A percentile compares a stretch with the other conserved stretches of the same genome.
Conservation (phyloP, 1,139 yeast genomes). For the Geotrichum cucujoidarum region DNA sequence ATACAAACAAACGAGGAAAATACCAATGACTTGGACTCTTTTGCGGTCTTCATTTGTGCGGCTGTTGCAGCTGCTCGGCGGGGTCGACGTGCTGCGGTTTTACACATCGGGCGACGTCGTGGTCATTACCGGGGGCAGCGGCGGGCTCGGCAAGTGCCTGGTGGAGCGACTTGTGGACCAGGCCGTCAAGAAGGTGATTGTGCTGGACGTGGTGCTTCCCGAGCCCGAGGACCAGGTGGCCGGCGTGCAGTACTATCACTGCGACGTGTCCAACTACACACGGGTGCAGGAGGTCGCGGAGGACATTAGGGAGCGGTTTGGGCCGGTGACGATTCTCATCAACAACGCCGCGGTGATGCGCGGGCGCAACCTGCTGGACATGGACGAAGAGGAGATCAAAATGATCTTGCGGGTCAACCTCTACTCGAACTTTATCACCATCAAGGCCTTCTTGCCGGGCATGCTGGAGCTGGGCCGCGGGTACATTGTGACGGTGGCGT, state of each 20-base stretch:
- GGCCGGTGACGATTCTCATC: conserved; percentile 59
- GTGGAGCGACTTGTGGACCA: conserved; percentile 6
- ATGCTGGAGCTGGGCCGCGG: conserved; percentile 66
- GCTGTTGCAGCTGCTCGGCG: not conserved
- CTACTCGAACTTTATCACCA: conserved; percentile 62
- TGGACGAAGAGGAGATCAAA: conserved; percentile 55
- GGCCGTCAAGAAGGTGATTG: conserved; percentile 44
- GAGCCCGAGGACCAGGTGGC: conserved; percentile 33
- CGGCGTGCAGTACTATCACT: conserved; percentile 51
- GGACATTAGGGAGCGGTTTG: conserved; percentile 37
- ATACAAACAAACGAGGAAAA: too few species aligned
- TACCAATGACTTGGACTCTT: not conserved
- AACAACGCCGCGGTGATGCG: conserved; percentile 75
- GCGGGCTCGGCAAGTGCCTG: conserved; percentile 16
- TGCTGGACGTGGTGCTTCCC: conserved; percentile 56
- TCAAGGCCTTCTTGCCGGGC: conserved; percentile 64
- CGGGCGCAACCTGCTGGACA: conserved; percentile 53
- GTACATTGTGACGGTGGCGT: conserved; percentile 72
- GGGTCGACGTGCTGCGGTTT: not conserved
- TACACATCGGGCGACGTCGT: conserved; percentile 12
- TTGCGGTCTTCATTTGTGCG: not conserved
- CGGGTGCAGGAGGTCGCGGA: conserved; percentile 37
- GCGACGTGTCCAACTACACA: conserved; percentile 60
- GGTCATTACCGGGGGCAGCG: conserved; percentile 20
- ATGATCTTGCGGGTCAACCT: conserved; percentile 60